A percentile compares a stretch with the other conserved stretches of the same genome.
Conservation (phyloP, 768 basidiomycete genomes). For the Podaxis sp. region DNA sequence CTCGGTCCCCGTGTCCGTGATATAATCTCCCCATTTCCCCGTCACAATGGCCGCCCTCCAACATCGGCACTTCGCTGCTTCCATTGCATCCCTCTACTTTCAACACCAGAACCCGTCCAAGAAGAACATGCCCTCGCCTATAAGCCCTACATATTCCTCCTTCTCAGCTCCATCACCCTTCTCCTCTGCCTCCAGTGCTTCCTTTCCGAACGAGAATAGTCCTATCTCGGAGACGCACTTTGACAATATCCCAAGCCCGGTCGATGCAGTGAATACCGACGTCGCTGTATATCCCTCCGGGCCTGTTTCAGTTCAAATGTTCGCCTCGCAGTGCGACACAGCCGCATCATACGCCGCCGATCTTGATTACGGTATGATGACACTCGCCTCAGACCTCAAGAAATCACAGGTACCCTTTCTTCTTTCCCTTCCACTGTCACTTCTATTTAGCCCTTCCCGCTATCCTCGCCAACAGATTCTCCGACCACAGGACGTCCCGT, state of each 20-base stretch:
- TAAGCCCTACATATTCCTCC: conserved; percentile 37
- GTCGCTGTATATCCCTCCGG: conserved; percentile 15
- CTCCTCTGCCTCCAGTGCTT: conserved; percentile 23
- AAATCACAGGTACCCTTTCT: conserved; percentile 15
- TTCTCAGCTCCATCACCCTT: conserved; percentile 39
- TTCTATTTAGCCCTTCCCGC: conserved; percentile 11
- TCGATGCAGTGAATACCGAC: conserved; percentile 18
- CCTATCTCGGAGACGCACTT: conserved; percentile 37
- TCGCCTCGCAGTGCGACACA: conserved; percentile 19
- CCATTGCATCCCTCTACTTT: conserved; percentile 15
- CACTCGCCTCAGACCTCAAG: conserved; percentile 14
- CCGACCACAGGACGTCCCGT: conserved; percentile 11
- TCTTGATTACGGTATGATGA: conserved; percentile 19
- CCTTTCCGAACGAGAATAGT: conserved; percentile 27
- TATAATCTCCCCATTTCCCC: conserved; percentile 7
- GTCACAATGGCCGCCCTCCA: conserved; percentile 16
- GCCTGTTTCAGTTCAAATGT: conserved; percentile 20
- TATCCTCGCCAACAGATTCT: conserved; percentile 18
- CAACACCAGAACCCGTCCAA: conserved; percentile 6
- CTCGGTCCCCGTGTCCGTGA: neutral
- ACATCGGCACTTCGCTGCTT: conserved; percentile 14
- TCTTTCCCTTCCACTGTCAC: conserved; percentile 13
- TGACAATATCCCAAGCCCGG: conserved; percentile 23
- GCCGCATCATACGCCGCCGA: conserved; percentile 18
- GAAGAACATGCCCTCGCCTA: conserved; percentile 25